These are phyloP conservation scores for Pezicula rhizophila DNA, from an alignment of 2,329 filamentous ascomycete genomes.

Conservation along the genomic window DNA sequence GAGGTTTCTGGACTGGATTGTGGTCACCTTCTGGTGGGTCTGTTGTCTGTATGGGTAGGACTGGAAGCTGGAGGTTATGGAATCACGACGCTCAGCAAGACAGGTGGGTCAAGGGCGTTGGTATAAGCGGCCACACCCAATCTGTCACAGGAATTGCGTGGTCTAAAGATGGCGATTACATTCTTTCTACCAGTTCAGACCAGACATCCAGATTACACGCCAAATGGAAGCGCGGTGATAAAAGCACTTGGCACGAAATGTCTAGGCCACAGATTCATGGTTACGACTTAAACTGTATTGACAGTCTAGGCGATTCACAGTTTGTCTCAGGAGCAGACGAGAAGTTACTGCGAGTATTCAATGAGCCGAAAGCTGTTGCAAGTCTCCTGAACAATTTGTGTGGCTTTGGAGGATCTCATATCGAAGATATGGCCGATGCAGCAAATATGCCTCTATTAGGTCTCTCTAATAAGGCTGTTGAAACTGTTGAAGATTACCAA, in stretches of 20 bases:
- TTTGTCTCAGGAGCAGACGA: conserved; percentile 96
- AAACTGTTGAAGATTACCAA: conserved; percentile 45
- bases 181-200: conserved; percentile 84
- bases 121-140: conserved; percentile 77
- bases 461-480: conserved; percentile 89
- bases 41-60: conserved; percentile 79
- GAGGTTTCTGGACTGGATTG: conserved; percentile 92
- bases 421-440: conserved; percentile 65
- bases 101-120: conserved; percentile 70
- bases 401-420: conserved; percentile 42
- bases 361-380: conserved; percentile 79
- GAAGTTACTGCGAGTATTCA: conserved; percentile 94
- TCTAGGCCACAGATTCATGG: conserved; percentile 94
- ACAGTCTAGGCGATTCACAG: conserved; percentile 62
- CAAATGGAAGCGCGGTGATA: conserved; percentile 56
- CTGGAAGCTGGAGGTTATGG: conserved; percentile 92
- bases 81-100: conserved; percentile 53
- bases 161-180: conserved; percentile 74
- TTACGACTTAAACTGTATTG: conserved; percentile 94
- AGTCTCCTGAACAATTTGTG: conserved; percentile 64
- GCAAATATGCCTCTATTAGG: conserved; percentile 94
- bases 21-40: conserved; percentile 76
- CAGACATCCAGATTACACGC: conserved; percentile 89
- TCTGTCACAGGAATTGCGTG: conserved; percentile 79
- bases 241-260: conserved; percentile 85